Percentiles rank a stretch among this genome's conserved stretches.
Conservation (phyloP, 2,329 filamentous ascomycete genomes). For the Penicillium sp. region DNA sequence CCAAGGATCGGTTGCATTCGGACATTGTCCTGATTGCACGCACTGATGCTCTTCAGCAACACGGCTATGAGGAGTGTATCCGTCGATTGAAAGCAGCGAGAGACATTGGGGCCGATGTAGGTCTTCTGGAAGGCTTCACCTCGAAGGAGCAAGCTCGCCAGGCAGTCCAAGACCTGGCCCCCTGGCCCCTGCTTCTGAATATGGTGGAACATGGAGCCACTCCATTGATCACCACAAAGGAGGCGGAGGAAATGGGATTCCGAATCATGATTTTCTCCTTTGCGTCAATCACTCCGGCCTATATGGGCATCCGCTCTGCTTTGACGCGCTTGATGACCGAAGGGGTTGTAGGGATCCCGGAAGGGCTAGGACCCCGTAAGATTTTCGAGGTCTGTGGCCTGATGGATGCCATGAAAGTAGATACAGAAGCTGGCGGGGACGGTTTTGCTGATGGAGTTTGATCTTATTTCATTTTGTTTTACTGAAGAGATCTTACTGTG, state of each 20-base stretch:
- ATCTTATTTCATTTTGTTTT: neutral
- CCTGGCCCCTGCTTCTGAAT: conserved; percentile 48
- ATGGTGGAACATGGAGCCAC: conserved; percentile 49
- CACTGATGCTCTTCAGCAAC: conserved; percentile 43
- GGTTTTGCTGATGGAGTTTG: conserved; percentile 35
- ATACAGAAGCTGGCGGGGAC: conserved; percentile 42
- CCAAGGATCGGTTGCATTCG: conserved; percentile 38
- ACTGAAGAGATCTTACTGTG: neutral
- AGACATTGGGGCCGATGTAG: conserved; percentile 45
- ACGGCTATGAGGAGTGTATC: conserved; percentile 48
- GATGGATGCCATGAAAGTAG: conserved; percentile 44
- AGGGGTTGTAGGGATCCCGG: conserved; percentile 38
- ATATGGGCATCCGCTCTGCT: conserved; percentile 39
- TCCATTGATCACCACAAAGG: conserved; percentile 42
- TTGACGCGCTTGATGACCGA: conserved; percentile 40
- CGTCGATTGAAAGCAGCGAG: conserved; percentile 42
- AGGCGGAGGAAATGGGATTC: conserved; percentile 48
- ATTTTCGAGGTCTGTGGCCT: conserved; percentile 48
- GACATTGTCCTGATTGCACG: conserved; percentile 51
- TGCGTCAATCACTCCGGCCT: conserved; percentile 41
- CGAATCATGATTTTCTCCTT: conserved; percentile 50
- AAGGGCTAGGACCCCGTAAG: conserved; percentile 37
- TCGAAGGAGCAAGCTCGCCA: conserved; percentile 40
- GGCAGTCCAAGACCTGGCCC: conserved; percentile 42
- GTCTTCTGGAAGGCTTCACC: conserved; percentile 47